Conservation (phyloP, 139 green algal genomes). For the Chlorella sp. region DNA sequence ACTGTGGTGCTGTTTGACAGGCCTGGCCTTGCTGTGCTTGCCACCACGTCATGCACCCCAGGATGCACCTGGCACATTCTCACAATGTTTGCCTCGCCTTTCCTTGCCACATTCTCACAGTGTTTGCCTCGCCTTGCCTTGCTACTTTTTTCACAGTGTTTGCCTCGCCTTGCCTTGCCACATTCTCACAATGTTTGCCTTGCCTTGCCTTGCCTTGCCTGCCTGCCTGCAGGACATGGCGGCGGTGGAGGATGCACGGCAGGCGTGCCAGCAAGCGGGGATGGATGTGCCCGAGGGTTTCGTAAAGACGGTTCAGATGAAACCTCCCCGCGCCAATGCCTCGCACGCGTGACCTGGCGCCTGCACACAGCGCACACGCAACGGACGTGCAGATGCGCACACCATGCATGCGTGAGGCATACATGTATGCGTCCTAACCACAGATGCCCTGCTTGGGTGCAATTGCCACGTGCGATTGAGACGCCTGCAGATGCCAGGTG, state of each 20-base stretch:
- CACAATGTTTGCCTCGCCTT: no score
- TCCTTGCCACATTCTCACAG: not conserved
- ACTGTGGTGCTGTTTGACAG: no score
- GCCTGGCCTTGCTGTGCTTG: no score
- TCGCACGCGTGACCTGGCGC: not conserved
- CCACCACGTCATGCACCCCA: not conserved
- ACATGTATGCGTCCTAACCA: no score
- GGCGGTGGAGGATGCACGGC: constrained; percentile 51
- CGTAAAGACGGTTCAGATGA: constrained; percentile 44
- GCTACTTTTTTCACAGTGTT: not conserved
- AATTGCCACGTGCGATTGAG: no score
- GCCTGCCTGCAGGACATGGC: constrained; percentile 43
- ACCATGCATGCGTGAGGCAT: no score
- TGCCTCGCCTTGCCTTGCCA: not conserved
- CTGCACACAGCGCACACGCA: constrained; percentile 72
- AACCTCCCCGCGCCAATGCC: constrained; percentile 32
- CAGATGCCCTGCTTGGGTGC: no score
- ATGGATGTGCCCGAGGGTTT: constrained; percentile 36
- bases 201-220: not conserved
- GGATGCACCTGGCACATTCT: not conserved
- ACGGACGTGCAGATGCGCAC: no score
- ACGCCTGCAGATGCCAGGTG: no score
- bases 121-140: not conserved
- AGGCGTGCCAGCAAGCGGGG: constrained; percentile 16
- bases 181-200: not conserved